phyloP scores from a whole-genome alignment of 257 asterid genomes.

The Plantago major region DNA sequence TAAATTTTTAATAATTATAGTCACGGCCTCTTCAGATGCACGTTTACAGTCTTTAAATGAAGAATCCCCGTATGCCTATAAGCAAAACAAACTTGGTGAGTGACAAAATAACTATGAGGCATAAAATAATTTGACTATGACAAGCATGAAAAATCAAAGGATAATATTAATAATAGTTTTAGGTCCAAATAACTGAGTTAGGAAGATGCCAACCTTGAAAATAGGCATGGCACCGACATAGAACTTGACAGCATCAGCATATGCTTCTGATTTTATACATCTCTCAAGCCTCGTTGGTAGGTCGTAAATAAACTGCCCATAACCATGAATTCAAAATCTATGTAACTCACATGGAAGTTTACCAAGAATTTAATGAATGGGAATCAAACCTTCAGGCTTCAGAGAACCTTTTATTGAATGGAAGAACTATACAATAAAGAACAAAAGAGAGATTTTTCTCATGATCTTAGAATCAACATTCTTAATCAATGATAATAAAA shows the following conservation, averaged over 20 bases:
- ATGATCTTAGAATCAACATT: not conserved
- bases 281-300: conserved; percentile 86
- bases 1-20: conserved; percentile 54
- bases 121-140: not conserved
- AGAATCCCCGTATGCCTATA: conserved; percentile 91
- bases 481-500: conserved; percentile 21
- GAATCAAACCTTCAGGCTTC: not conserved
- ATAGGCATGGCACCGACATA: conserved; percentile 97
- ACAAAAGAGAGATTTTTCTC: too few species aligned
- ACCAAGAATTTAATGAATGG: conserved; percentile 9
- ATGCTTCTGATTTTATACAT: conserved; percentile 93
- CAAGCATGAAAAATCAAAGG: conserved; percentile 19
- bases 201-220: conserved; percentile 60
- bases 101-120: conserved; percentile 13
- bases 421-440: not conserved
- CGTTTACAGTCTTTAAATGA: conserved; percentile 92
- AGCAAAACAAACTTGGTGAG: conserved; percentile 18
- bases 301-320: conserved; percentile 95
- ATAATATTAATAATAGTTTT: conserved; percentile 3
- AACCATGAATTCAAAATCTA: conserved; percentile 36
- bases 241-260: conserved; percentile 91
- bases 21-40: conserved; percentile 85
- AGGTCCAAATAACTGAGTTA: conserved; percentile 6
- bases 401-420: not conserved
- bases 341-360: conserved; percentile 34